Evolutionary conservation across 495 filamentous ascomycete species (phyloP).

Genomic region (Aspergillus ostianus): DNA sequence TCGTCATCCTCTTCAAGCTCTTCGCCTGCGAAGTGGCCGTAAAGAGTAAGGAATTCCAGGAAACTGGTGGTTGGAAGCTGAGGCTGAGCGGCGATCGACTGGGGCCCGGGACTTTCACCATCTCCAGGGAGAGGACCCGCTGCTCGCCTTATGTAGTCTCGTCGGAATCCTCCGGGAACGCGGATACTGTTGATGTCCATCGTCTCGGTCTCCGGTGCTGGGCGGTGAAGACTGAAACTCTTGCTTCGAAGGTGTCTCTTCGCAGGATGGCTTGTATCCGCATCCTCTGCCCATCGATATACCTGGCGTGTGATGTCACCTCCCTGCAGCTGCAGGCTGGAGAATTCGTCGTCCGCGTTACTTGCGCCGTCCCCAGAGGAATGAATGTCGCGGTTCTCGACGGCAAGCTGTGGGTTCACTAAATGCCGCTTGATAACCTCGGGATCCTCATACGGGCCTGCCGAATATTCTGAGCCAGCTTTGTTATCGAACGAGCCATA

Average conservation of each 20-base stretch:
- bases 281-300: slow-evolving; percentile 91
- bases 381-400: slow-evolving; percentile 38
- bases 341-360: slow-evolving; percentile 77
- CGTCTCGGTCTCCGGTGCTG: slow-evolving; percentile 71
- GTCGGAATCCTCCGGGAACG: slow-evolving; percentile 86
- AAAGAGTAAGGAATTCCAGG: slow-evolving; percentile 89
- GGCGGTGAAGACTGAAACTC: slow-evolving; percentile 77
- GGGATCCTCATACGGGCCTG: slow-evolving; percentile 67
- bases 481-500: slow-evolving; percentile 80
- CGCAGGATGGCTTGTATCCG: slow-evolving; percentile 53
- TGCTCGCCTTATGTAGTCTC: slow-evolving; percentile 76
- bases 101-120: slow-evolving; percentile 39
- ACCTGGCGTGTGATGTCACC: slow-evolving; percentile 93
- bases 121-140: slow-evolving; percentile 56
- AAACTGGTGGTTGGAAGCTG: slow-evolving; percentile 85
- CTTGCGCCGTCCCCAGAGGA: slow-evolving; percentile 47
- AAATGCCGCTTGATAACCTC: slow-evolving; percentile 80
- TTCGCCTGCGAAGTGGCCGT: slow-evolving; percentile 97
- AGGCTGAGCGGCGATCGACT: slow-evolving; percentile 45
- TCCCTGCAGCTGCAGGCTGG: slow-evolving; percentile 85
- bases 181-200: slow-evolving; percentile 86
- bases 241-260: slow-evolving; percentile 58
- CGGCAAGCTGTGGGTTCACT: slow-evolving; percentile 60
- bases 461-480: slow-evolving; percentile 30
- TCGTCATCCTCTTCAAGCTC: slow-evolving; percentile 95